A percentile compares a stretch with the other conserved stretches of the same genome.
Conservation (phyloP, 495 filamentous ascomycete species). For the Penicillium manginii region DNA sequence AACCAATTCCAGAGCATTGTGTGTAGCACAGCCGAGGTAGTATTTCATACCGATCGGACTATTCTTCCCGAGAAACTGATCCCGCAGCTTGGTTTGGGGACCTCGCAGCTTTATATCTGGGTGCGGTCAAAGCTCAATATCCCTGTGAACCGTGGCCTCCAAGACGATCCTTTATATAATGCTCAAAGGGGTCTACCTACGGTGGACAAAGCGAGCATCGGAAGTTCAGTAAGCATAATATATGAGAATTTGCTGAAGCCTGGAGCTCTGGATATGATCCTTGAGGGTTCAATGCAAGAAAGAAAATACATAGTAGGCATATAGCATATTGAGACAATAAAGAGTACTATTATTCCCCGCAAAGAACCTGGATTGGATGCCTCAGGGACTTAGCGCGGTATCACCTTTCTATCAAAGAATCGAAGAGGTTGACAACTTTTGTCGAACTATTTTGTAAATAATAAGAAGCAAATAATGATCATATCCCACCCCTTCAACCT, state of each 20-base stretch:
- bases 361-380: no score
- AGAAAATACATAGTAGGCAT: background rate
- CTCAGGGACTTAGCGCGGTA: no score
- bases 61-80: conserved; percentile 13
- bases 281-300: background rate
- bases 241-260: conserved; percentile 20
- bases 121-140: conserved; percentile 20
- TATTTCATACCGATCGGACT: conserved; percentile 14
- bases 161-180: conserved; percentile 25
- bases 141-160: conserved; percentile 16
- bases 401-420: no score
- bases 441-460: no score
- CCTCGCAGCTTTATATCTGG: conserved; percentile 20
- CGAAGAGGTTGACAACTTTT: no score
- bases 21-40: conserved; percentile 4
- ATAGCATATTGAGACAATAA: background rate
- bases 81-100: conserved; percentile 13
- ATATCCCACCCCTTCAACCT: no score
- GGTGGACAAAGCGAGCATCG: conserved; percentile 18
- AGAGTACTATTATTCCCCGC: no score
- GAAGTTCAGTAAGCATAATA: conserved; percentile 16
- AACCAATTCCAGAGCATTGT: conserved; percentile 9
- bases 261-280: conserved; percentile 20
- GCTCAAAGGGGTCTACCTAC: conserved; percentile 12
- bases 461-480: no score